Percentiles rank a stretch among this genome's conserved stretches.
phyloP scores from a whole-genome alignment of 2,329 filamentous ascomycete genomes.

The Massarina eburnea region DNA sequence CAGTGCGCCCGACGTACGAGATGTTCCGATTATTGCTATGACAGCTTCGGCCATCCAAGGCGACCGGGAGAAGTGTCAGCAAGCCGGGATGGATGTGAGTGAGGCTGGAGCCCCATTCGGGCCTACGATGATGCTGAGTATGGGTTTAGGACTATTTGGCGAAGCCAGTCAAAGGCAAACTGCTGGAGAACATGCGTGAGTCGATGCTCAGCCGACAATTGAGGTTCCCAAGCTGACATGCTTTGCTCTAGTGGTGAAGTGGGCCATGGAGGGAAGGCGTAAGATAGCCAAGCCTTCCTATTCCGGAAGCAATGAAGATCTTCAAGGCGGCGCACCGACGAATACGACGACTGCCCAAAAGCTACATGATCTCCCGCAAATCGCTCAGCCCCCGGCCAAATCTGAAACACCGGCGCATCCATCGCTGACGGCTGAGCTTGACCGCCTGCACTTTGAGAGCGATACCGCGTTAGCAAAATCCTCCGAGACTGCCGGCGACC shows the following conservation, averaged over 20 bases:
- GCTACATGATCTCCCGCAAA: constrained; percentile 27
- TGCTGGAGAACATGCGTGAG: constrained; percentile 58
- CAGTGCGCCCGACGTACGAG: constrained; percentile 53
- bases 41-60: constrained; percentile 78
- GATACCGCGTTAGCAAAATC: constrained; percentile 43
- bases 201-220: constrained; percentile 17
- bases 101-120: constrained; percentile 4
- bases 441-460: constrained; percentile 41
- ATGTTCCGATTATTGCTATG: constrained; percentile 79
- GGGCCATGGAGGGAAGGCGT: constrained; percentile 55
- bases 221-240: constrained; percentile 42
- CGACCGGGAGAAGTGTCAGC: constrained; percentile 72
- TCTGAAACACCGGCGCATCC: constrained; percentile 40
- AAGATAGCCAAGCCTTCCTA: constrained; percentile 31
- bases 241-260: constrained; percentile 56
- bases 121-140: constrained; percentile 19
- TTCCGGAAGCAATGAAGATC: constrained; percentile 32
- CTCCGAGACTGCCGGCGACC: constrained; percentile 50
- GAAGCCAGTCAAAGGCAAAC: constrained; percentile 66
- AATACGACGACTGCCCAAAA: constrained; percentile 13
- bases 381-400: constrained; percentile 23
- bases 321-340: constrained; percentile 20
- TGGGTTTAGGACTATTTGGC: constrained; percentile 34
- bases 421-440: constrained; percentile 37
- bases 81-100: constrained; percentile 68